Base-by-base conservation (phyloP, 495 filamentous ascomycete species). In the Xylaria grammica region DNA sequence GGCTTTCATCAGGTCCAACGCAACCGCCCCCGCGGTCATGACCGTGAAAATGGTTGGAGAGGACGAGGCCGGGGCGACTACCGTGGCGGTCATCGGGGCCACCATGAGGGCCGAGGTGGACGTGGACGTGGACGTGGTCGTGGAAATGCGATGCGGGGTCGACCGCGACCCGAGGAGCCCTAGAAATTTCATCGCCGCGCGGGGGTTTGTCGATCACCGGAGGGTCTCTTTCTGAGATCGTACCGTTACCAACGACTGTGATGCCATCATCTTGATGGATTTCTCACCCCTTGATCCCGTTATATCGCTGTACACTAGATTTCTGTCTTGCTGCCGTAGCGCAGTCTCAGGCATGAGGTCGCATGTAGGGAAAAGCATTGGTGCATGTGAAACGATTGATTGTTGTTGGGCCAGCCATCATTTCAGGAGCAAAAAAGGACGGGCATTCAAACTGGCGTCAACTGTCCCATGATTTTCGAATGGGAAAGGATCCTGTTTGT, bases 1-100 rank as follows among this genome's bases (percentile, higher is more conserved):
- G 90, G 87, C 46, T 93, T 94, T 76, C 87, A 89, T 57, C 83
- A 86, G 65, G 89, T 93, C 10, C 84, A 86, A 55, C 87, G 81
- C 62, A 86, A 85, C 69, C 80, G 83, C 24, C 67, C 63, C 62
- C 82, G 82, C 60, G 77, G 80, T 15, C 69, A 73, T 27, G 79
- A 83, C 64, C 82, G 84, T 36, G 82, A 87, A 64, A 79, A 79
- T 40, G 73, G 78, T 32, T 75, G 77, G 45, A 76, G 79, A 57
- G 80, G 85, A 60, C 81, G 84, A 44, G 81, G 81, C 54, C 76
- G 86, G 67, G 84, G 87, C 52, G 82, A 83, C 51, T 79, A 81
- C 68, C 85, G 87, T 48, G 86, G 86, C 22, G 79, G 85, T 34
- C 81, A 83, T 64, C 78, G 79, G 45, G 79, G 81, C 34, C 81